Evolutionary conservation across 208 protist genomes (phyloP).

Genomic region (Trypanosomatidae sp.): DNA sequence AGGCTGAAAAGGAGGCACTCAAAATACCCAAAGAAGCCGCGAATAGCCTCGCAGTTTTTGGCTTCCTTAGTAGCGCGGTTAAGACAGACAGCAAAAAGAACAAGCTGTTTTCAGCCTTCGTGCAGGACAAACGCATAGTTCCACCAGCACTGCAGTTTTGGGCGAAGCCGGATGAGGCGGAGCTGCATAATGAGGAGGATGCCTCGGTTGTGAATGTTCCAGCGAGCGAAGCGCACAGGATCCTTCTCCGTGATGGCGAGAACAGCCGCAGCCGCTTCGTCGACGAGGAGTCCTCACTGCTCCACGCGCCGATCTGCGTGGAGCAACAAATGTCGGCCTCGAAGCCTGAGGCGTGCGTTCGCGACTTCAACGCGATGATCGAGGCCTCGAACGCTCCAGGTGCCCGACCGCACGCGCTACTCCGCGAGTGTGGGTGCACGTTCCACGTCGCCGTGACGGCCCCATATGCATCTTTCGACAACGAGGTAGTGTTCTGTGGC

Average conservation of each 20-base stretch:
- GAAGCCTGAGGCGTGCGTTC: conserved; percentile 14
- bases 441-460: conserved; percentile 43
- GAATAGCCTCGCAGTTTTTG: conserved; percentile 56
- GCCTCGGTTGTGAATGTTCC: conserved; percentile 18
- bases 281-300: conserved; percentile 52
- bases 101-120: conserved; percentile 70
- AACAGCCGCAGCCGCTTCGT: conserved; percentile 8
- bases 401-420: conserved; percentile 12
- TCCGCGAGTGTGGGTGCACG: conserved; percentile 42
- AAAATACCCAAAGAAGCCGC: conserved; percentile 17
- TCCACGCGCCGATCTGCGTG: conserved; percentile 45
- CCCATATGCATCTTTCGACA: conserved; percentile 48
- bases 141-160: conserved; percentile 71
- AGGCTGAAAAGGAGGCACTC: conserved; percentile 18
- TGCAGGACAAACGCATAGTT: conserved; percentile 76
- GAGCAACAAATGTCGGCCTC: conserved; percentile 1
- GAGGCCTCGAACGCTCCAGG: conserved; percentile 34
- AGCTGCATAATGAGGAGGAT: conserved; percentile 12
- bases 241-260: conserved; percentile 3
- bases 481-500: conserved; percentile 69
- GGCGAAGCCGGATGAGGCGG: conserved; percentile 14
- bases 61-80: conserved; percentile 50
- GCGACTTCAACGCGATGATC: conserved; percentile 49
- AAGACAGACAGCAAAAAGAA: conserved; percentile 41
- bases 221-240: neutral